Base-by-base conservation (phyloP, 1,284 basidiomycete species). In the Ganoderma sp. region DNA sequence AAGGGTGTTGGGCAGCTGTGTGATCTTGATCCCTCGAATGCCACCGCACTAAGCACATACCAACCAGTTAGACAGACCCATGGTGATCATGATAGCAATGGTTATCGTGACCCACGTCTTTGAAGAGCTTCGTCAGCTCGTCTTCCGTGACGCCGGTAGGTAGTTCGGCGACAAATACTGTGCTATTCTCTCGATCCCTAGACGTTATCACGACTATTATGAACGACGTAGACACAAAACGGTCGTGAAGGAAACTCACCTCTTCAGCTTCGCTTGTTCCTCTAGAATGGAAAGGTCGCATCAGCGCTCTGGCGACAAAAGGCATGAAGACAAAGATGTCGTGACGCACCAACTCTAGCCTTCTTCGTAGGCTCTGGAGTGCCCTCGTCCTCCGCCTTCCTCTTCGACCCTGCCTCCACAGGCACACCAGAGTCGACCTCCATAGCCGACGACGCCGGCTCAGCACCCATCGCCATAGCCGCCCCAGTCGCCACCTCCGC, bases 131-230 rank as follows among this genome's bases (percentile, higher is more conserved):
- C 17, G 78, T 81, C n/a, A 99, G 77, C 17, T 94, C 92, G 1
- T 86, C 85, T 63, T 94, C 89, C 0, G 84, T 83, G 6, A 86
- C 84, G 45, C 84, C 83, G 1, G 79, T 58, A 0, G 90, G 88
- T 9, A 98, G 81, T 39, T 92, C 88, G 0, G 90, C 87, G 7
- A 98, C 92, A 63, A 99, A 92, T 1, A 99, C 91, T 0, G 96
- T 98, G 48, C 90, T 90, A 75, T 99, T 94, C 82, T 99, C 98
- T 62, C 98, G 94, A 80, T 99, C 98, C 69, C 97, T 96, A 50
- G 39, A 59, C n/a, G 34, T 43, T 19, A 37, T 6, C 37, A 17
- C 22, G 41, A n/a, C 39, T 6, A 0, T 6, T 22, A 14, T 60
- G 39, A 56, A 28, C 34, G n/a, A 59, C 12, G n/a, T 9, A 17